Evolutionary conservation across 139 green algal genomes (phyloP), one percentile per base, ranked within the genome.

Genomic region (Edaphochlamys debaryana): DNA sequence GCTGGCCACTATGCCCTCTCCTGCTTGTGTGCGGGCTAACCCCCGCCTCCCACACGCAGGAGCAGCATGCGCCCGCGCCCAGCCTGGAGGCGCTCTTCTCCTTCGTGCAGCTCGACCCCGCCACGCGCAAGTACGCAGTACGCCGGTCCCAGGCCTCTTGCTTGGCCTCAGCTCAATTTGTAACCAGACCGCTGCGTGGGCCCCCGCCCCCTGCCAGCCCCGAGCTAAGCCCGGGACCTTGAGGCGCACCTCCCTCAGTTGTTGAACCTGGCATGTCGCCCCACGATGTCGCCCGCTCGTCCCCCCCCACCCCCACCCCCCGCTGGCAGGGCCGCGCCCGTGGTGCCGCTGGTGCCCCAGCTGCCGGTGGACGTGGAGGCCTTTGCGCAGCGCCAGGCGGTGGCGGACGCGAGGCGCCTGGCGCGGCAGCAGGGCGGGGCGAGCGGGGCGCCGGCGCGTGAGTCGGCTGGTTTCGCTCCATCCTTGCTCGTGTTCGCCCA

Each of bases 51-150:
- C 45, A 54, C 45, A 22, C 45, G 45, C 69, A 73, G 45, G 66
- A 30, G 8, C 74, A 81, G 25, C 74, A 81, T 32, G 56, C 19
- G 37, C 67, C 69, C 11, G 67, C 86, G 29, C 84, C 88, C 27
- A 89, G 82, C 72, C 85, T 96, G 50, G 86, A 87, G 19, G 91
- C 92, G 1, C 69, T 94, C 63, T 93, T 95, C 81, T 95, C 91
- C 23, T 98, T 98, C 86, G 95, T 96, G 34, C 92, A 92, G n/a
- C 86, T 95, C 9, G 90, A 97, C 69, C 83, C 70, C 2, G 11
- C 60, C 32, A 80, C 62, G 2, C 41, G 70, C 60, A 80, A 74
- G 60, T n/a, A n/a, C n/a, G n/a, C n/a, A n/a, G n/a, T n/a, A n/a
- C n/a, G n/a, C n/a, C n/a, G n/a, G n/a, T n/a, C n/a, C n/a, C n/a